Base-by-base conservation (phyloP, 2,329 filamentous ascomycete genomes). In the Annulohypoxylon truncatum region DNA sequence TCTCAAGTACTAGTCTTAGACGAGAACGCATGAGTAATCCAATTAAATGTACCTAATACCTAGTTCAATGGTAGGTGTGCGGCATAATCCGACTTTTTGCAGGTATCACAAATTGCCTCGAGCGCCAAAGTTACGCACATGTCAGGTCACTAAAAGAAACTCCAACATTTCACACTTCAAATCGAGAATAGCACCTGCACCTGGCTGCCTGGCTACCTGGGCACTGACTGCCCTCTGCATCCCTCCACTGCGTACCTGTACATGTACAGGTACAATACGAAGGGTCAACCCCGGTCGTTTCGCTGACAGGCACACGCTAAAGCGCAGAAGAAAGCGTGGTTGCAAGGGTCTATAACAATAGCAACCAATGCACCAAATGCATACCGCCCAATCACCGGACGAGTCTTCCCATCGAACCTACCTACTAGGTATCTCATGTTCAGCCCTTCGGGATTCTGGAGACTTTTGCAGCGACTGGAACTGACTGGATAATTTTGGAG, bases 381-480 rank as follows among this genome's bases (percentile, higher is more conserved):
- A 61, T 65, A 61, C 56, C 60, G 64, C 52, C 66, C 66, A 68
- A 68, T 68, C 66, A 61, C 35, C 31, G 47, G 50, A 51, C 56
- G 42, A 55, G 35, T 44, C 24, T 47, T 38, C 9, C 54, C 48
- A 58, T 67, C 13, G 24, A 29, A 58, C 35, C 31, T 26, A 12
- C 33, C 33, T 33, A 33, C 29, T 33, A 33, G 10, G 29, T 33
- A 64, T 46, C 20, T 26, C 53, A 44, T 35, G 33, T 64, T 66
- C 66, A 69, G 66, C 66, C 63, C 66, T 69, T 64, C 56, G 51
- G 66, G 38, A 48, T 42, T 52, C 52, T 64, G 60, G 55, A 56
- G 55, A 61, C 50, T 52, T 51, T 60, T 8, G 29, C 9, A 18
- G 8, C 3, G 18, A 20, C 38, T 42, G 38, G 38, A 20, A 42